Conservation (phyloP, 1,139 yeast genomes). For the Suhomyces bolitotheri region DNA sequence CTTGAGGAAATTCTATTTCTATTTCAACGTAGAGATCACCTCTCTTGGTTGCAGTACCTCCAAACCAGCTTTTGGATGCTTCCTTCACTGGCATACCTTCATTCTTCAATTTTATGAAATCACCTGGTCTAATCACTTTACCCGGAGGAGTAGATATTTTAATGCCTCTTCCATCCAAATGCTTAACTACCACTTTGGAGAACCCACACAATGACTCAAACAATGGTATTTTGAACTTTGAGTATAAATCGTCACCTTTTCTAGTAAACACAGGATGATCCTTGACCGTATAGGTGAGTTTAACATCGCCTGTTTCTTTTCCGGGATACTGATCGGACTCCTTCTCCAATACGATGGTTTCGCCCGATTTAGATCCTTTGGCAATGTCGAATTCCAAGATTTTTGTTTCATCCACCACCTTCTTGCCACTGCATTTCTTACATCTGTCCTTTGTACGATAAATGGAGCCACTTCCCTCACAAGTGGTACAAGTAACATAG, state of each 20-base stretch:
- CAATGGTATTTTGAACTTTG: slow-evolving; percentile 61
- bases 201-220: slow-evolving; percentile 86
- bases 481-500: slow-evolving; percentile 61
- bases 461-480: slow-evolving; percentile 71
- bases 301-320: slow-evolving; percentile 74
- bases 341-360: slow-evolving; percentile 57
- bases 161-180: slow-evolving; percentile 79
- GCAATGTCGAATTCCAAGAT: slow-evolving; percentile 76
- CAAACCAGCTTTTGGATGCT: slow-evolving; percentile 38
- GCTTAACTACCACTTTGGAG: slow-evolving; percentile 63
- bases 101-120: slow-evolving; percentile 59
- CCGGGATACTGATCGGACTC: slow-evolving; percentile 83
- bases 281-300: slow-evolving; percentile 56
- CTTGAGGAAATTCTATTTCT: slow-evolving; percentile 79
- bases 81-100: slow-evolving; percentile 83
- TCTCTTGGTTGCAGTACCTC: slow-evolving; percentile 27
- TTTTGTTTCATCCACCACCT: slow-evolving; percentile 65
- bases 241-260: slow-evolving; percentile 63
- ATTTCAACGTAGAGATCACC: slow-evolving; percentile 79
- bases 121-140: slow-evolving; percentile 79
- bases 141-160: slow-evolving; percentile 66
- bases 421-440: slow-evolving; percentile 69
- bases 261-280: slow-evolving; percentile 53
- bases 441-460: slow-evolving; percentile 72
- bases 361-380: slow-evolving; percentile 68